Conservation (phyloP, 129 eudicot genomes). For the Mikania micrantha region DNA sequence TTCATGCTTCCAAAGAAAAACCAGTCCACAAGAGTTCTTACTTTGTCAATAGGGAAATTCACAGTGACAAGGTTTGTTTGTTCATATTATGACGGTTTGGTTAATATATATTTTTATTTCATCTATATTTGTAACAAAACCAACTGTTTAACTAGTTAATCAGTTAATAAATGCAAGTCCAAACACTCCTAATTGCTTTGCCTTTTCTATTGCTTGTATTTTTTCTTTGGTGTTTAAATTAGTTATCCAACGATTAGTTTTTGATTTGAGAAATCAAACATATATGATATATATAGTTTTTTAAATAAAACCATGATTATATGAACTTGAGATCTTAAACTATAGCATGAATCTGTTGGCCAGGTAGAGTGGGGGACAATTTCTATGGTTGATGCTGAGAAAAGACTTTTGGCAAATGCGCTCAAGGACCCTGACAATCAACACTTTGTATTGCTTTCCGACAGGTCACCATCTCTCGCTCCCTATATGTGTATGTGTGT, state of each 20-base stretch:
- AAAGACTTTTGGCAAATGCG: slow-evolving; percentile 85
- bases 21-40: slow-evolving; percentile 82
- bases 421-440: slow-evolving; percentile 80
- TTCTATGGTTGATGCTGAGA: slow-evolving; percentile 96
- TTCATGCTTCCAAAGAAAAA: slow-evolving; percentile 80
- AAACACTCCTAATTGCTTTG: too few species aligned
- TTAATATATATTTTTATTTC: neutral
- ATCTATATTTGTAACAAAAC: neutral
- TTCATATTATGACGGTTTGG: neutral
- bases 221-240: neutral
- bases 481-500: too few species aligned
- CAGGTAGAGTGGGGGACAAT: slow-evolving; percentile 97
- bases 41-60: slow-evolving; percentile 72
- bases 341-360: slow-evolving; percentile 6
- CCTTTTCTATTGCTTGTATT: too few species aligned
- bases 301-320: neutral
- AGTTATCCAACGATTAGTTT: neutral
- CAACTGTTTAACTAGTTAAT: neutral
- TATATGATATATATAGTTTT: too few species aligned
- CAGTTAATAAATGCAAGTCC: neutral
- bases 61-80: slow-evolving; percentile 64
- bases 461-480: slow-evolving; percentile 46
- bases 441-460: slow-evolving; percentile 93
- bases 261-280: neutral
- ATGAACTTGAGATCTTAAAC: neutral